Base-by-base conservation (phyloP, 164 flowering plant genomes). In the Pachysandra terminalis region DNA sequence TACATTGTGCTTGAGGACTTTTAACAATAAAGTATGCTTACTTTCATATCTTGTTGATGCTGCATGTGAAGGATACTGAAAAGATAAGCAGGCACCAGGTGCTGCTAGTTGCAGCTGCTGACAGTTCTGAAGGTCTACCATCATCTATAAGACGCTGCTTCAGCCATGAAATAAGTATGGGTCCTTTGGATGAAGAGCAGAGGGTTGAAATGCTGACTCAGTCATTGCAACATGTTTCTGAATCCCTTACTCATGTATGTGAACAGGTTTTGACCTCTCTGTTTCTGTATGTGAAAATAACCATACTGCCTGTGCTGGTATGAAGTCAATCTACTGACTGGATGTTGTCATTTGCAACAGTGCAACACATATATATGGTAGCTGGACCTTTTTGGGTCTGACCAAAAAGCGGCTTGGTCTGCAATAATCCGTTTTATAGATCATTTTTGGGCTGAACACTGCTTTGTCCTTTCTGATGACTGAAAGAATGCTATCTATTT, bases 151-250 rank as follows among this genome's bases (percentile, higher is more conserved):
- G 97, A 66, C 92, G 96, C 66, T 91, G 96, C 83, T 94, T 91
- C 79, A 94, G 90, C 76, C 96, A 95, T 79, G 98, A 95, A 80
- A 72, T 91, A 68, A 83, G 79, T 59, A 85, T 95, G 84, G 86
- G 85, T 56, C 78, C 90, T 63, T 73, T 91, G 69, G 84, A 75
- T 80, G 97, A 90, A 79, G 87, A 91, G 69, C 93, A 94, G 70
- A 89, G 97, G 74, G 71, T 70, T 77, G 82, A 84, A 77, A 80
- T 94, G 91, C 74, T 91, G 65, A 74, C 86, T 15, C 88, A 83
- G 66, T 82, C 82, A 9, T 82, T 94, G 67, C 83, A 81, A 64
- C 72, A 67, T 67, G 68, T 82, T 72, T 70, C 87, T 66, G 78
- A 85, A 40, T 75, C 77, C 68, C 78, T 81, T 53, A 69, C 73